Base-by-base conservation (phyloP, 768 basidiomycete species). In the Lactarius deliciosus region DNA sequence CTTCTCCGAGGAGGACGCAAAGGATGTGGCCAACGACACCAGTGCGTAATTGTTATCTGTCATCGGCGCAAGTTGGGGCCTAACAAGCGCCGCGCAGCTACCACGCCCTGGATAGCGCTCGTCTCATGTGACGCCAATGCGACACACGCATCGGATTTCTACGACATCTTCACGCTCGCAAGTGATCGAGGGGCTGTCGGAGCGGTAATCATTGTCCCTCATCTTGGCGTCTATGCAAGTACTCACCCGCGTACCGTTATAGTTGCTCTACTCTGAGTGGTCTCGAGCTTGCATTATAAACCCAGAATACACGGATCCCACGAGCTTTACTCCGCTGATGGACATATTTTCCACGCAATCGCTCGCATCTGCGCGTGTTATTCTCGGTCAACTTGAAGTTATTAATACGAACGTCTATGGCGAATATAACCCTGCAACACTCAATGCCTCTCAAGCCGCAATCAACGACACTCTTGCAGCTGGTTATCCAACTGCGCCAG, bases 41-140 rank as follows among this genome's bases (percentile, higher is more conserved):
- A 83, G 86, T 78, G 77, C 70, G 85, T 73, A 8, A 45, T 64
- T 10, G 8, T 20, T n/a, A 38, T 58, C 55, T 16, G 22, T 58
- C 34, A n/a, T 57, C 30, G 32, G 10, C 5, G 18, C 38, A n/a
- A 30, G 28, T 32, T 53, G 1, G 11, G 7, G 41, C 22, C 32
- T 67, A 28, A 64, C 25, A 8, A 34, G 30, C 59, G 25, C 53
- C 11, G 9, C 60, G 32, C 70, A 84, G 89, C 91, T 3, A 80
- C 78, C 6, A 92, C 94, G 0, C 93, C 95, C 4, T 97, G 94
- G 94, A 90, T 97, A 71, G 95, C 95, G 15, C 82, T 95, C 69
- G 84, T 97, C 58, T 83, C 86, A 3, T 96, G 94, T 75, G 94
- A 96, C 73, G 73, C 74, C 64, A 94, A 95, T 75, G 82, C 87